Evolutionary conservation across 1,284 basidiomycete species (phyloP).

Genomic region (Baeospora myosura): DNA sequence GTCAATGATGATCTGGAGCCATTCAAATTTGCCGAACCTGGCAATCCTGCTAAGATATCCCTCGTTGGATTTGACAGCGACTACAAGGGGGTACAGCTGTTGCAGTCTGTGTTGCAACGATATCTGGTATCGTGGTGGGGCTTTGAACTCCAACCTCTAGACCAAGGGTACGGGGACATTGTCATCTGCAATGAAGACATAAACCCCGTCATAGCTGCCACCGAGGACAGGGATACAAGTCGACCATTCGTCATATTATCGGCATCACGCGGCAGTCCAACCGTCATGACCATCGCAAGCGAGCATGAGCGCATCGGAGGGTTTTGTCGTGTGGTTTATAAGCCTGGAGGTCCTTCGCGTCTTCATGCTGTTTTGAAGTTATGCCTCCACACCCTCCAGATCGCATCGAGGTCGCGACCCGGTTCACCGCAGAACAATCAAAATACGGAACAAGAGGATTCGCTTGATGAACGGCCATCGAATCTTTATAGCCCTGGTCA

Average conservation of each 20-base stretch:
- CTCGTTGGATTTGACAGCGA: constrained; percentile 68
- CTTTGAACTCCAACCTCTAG: constrained; percentile 46
- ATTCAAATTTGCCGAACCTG: constrained; percentile 39
- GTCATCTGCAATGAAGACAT: constrained; percentile 81
- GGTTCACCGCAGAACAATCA: background rate
- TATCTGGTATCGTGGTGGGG: constrained; percentile 79
- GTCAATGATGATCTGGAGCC: constrained; percentile 35
- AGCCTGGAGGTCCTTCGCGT: constrained; percentile 81
- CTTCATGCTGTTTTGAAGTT: constrained; percentile 65
- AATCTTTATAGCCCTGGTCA: constrained; percentile 1
- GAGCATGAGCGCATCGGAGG: constrained; percentile 80
- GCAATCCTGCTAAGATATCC: constrained; percentile 49
- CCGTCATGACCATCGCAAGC: constrained; percentile 54
- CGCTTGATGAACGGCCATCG: background rate
- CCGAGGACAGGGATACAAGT: constrained; percentile 46
- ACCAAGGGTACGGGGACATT: constrained; percentile 58
- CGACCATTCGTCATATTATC: constrained; percentile 73
- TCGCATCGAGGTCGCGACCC: constrained; percentile 27
- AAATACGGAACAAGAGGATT: background rate
- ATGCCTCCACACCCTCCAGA: constrained; percentile 60
- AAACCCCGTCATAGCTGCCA: constrained; percentile 48
- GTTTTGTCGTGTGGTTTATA: constrained; percentile 81
- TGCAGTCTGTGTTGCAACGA: constrained; percentile 53
- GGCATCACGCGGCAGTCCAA: constrained; percentile 58
- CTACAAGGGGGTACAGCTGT: constrained; percentile 64